Evolutionary conservation across 768 basidiomycete genomes (phyloP), one percentile per base, ranked within the genome.

Genomic region (Paxillus involutus): DNA sequence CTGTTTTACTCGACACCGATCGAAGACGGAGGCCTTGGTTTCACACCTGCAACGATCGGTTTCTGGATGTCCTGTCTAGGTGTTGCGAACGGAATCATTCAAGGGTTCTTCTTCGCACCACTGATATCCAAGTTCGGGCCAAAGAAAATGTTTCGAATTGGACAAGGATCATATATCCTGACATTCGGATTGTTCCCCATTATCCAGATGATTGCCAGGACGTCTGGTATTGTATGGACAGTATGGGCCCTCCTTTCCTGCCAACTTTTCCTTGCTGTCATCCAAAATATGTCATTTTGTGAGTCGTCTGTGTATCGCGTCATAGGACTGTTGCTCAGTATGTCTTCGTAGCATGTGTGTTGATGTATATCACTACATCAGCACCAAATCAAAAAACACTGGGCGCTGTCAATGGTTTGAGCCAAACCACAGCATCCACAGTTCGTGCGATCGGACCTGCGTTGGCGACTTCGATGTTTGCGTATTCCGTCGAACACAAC

Each of bases 281-380:
- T 78, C 24, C 59, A 83, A 60, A 80, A 77, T 61, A 66, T 84
- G 42, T 78, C 80, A 8, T 88, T 79, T 56, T 84, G 86, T 85
- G 52, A 55, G 84, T 32, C 11, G 9, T 32, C 32, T 32, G 32
- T 32, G 32, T 2, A 32, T 32, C 11, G 32, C 32, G 32, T 32
- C 26, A 11, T 10, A 9, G 32, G 32, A 32, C 10, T 9, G 32
- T 32, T 32, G 32, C 32, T 32, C 9, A 32, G 11, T 32, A 16
- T 14, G 32, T 33, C 17, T 9, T 42, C 49, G 6, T 49, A 87
- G 86, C 84, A 8, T 82, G 63, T 24, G 82, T 86, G 39, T 86
- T 86, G 70, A 85, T 89, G 56, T 84, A 81, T 63, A 84, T 90
- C 58, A 76, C 80, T 21, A 80, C 81, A 13, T 75, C 84, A 14